Evolutionary conservation across 1,139 yeast genomes (phyloP).

Genomic region (Lodderomyces oxycetoniae): DNA sequence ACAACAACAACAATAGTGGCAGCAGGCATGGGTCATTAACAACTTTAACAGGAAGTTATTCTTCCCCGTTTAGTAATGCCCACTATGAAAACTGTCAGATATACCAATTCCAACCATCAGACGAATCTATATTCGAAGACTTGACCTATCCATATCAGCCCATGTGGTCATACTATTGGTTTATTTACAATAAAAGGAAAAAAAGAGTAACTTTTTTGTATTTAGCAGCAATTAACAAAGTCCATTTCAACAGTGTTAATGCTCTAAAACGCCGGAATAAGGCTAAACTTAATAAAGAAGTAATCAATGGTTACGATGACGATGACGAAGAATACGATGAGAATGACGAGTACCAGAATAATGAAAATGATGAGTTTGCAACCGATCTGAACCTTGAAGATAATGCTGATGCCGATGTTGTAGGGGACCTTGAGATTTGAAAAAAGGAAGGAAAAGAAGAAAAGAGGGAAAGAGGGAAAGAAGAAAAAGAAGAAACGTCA

Average conservation of each 20-base stretch:
- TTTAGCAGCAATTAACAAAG: conserved; percentile 41
- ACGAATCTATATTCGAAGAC: conserved; percentile 69
- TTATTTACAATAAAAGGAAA: conserved; percentile 82
- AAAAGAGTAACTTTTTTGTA: conserved; percentile 88
- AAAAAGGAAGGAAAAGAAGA: no score
- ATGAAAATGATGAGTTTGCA: conserved; percentile 26
- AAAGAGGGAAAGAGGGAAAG: no score
- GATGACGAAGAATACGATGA: conserved; percentile 19
- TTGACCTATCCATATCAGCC: conserved; percentile 64
- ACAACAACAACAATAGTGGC: no score
- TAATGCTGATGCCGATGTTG: conserved; percentile 33
- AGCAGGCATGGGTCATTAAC: conserved; percentile 12
- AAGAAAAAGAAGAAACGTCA: no score
- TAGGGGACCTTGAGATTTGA: conserved; percentile 35
- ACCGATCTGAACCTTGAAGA: conserved; percentile 9
- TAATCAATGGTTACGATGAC: conserved; percentile 15
- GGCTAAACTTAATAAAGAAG: conserved; percentile 8
- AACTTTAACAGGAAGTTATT: conserved; percentile 7
- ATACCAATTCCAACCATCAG: conserved; percentile 75
- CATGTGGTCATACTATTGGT: conserved; percentile 91
- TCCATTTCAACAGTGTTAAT: conserved; percentile 36
- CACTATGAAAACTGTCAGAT: conserved; percentile 59
- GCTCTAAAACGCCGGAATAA: conserved; percentile 7
- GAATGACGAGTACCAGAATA: conserved; percentile 22
- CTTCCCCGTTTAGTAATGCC: conserved; percentile 13